Base-by-base conservation (phyloP, 306 rosid genomes). In the Quercus agrifolia region DNA sequence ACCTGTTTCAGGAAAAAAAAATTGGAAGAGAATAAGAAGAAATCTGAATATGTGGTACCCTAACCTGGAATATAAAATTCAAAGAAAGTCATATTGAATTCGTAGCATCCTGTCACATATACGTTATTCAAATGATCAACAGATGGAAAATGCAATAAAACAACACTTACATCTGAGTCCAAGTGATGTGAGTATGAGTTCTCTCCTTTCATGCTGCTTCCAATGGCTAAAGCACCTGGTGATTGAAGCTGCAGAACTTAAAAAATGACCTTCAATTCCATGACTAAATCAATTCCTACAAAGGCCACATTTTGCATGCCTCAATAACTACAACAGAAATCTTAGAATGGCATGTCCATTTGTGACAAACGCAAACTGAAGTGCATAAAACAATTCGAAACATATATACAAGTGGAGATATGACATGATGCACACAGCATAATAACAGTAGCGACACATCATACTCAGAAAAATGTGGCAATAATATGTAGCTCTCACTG, bases 131-230 rank as follows among this genome's bases (percentile, higher is more conserved):
- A 52, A 74, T 70, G 8, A 30, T n/a, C 56, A 19, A 67, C 31
- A 66, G 25, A 62, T 38, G 51, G 54, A 17, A 38, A 71, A 59
- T 66, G 56, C 41, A 38, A 49, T 66, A 66, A 73, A 77, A 38
- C 56, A n/a, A 57, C 70, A 75, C 97, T 70, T 94, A 95, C 99
- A 80, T 95, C 96, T 21, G 97, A 85, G 77, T 95, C 99, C 91
- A 95, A 82, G 92, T 95, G 99, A 88, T 95, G 99, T 6, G 99
- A 95, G 79, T 95, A 95, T 71, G 99, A 95, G 80, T 95, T 95
- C 85, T 95, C 97, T 81, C 98, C 99, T 87, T 95, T 95, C 94
- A 63, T 90, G 91, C 99, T 95, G 86, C 99, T 95, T 91, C 99
- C 99, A 82, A 92, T 90, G 70, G 99, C 88, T 88, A 95, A 87